phyloP scores from a whole-genome alignment of 2,329 filamentous ascomycete genomes.

The Cladophialophora yegresii region DNA sequence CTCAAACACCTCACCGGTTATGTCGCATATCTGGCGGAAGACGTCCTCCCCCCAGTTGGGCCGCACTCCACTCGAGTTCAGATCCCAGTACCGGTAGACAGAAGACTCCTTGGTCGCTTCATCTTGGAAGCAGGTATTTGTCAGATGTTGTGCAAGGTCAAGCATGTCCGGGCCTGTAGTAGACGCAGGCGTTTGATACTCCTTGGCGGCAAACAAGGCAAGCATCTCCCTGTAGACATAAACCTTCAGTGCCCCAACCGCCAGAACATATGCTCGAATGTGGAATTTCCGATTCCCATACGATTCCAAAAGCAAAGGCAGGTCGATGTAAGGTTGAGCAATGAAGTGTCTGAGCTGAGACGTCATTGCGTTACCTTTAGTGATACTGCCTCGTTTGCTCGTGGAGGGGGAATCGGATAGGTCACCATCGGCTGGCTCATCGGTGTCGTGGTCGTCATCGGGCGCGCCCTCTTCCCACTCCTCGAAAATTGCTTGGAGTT shows the following conservation, averaged over 20 bases:
- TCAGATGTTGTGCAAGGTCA: constrained; percentile 76
- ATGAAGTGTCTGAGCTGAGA: constrained; percentile 95
- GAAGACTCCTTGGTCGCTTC: constrained; percentile 49
- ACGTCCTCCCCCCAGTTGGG: constrained; percentile 60
- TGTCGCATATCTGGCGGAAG: constrained; percentile 70
- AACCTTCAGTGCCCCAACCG: constrained; percentile 73
- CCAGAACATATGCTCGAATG: constrained; percentile 86
- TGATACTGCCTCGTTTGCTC: constrained; percentile 39
- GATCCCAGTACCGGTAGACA: constrained; percentile 73
- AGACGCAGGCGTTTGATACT: constrained; percentile 65
- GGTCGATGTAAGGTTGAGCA: constrained; percentile 91
- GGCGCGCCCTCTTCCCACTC: constrained; percentile 75
- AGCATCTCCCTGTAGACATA: constrained; percentile 91
- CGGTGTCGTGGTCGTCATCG: constrained; percentile 66
- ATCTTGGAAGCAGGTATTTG: constrained; percentile 90
- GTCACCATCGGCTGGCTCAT: constrained; percentile 43
- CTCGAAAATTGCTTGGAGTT: constrained; percentile 86
- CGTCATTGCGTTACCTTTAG: constrained; percentile 66
- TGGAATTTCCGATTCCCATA: constrained; percentile 82
- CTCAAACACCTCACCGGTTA: constrained; percentile 79
- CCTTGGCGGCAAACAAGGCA: constrained; percentile 78
- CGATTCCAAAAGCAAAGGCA: constrained; percentile 71
- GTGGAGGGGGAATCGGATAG: constrained; percentile 32
- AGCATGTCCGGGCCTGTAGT: constrained; percentile 44
- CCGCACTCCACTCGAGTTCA: constrained; percentile 51